Conservation (phyloP, 2,329 filamentous ascomycete species). For the Aspergillus carbonarius region DNA sequence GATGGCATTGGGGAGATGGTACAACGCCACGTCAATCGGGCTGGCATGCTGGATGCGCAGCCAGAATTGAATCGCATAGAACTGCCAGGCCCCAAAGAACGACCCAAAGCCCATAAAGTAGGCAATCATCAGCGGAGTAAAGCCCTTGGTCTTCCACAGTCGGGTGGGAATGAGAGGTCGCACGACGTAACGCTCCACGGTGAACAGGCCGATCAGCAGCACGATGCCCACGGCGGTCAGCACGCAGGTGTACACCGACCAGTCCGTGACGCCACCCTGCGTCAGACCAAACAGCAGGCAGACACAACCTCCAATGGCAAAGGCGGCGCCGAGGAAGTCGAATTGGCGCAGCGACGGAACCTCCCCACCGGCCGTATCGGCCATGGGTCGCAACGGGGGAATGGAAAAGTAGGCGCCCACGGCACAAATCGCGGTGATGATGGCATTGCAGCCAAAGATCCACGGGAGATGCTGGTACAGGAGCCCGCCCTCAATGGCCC, state of each 20-base stretch:
- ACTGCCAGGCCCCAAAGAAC: slow-evolving; percentile 44
- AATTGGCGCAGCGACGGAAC: slow-evolving; percentile 32
- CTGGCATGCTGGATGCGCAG: slow-evolving; percentile 39
- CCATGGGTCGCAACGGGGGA: slow-evolving; percentile 35
- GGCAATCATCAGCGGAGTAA: slow-evolving; percentile 44
- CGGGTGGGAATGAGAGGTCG: slow-evolving; percentile 48
- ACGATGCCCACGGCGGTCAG: slow-evolving; percentile 50
- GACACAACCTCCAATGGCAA: slow-evolving; percentile 52
- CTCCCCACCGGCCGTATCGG: slow-evolving; percentile 29
- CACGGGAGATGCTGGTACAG: slow-evolving; percentile 41
- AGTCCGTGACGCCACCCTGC: slow-evolving; percentile 51
- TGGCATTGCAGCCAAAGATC: slow-evolving; percentile 47
- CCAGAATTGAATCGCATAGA: slow-evolving; percentile 45
- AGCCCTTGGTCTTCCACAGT: slow-evolving; percentile 46
- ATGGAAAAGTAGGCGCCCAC: slow-evolving; percentile 43
- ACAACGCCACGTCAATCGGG: slow-evolving; percentile 44
- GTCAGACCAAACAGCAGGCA: slow-evolving; percentile 60
- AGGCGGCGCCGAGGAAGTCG: slow-evolving; percentile 44
- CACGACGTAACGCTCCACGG: slow-evolving; percentile 44
- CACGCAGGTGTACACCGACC: slow-evolving; percentile 51
- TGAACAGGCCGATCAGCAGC: slow-evolving; percentile 48
- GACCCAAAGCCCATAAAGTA: slow-evolving; percentile 49
- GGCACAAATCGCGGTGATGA: slow-evolving; percentile 39
- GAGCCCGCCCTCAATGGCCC: slow-evolving; percentile 45
- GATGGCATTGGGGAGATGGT: slow-evolving; percentile 48